Evolutionary conservation across 805 yeast genomes (phyloP), one percentile per base, ranked within the genome.

Genomic region (Starmerella etchellsii): DNA sequence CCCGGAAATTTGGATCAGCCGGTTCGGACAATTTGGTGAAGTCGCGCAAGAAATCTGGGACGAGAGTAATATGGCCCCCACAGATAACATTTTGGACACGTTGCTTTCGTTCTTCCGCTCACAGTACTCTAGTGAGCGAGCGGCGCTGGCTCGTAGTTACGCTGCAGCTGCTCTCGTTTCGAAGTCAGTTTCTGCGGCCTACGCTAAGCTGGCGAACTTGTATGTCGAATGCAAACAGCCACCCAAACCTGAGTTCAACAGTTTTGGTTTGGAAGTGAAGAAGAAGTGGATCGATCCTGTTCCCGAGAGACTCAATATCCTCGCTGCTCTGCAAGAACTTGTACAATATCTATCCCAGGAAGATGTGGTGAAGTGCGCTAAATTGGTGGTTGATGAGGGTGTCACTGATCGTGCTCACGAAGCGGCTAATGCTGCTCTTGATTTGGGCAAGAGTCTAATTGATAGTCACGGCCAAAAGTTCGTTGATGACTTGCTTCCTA

Each of bases 301-400:
- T 94, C 91, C 81, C 55, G 71, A 70, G 27, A 70, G 98, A 56
- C 74, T 87, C 47, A 93, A 95, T 23, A 66, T 78, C 43, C 94
- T 95, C 0, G 61, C 77, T 19, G 60, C 85, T 0, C 59, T 85
- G 40, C 71, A 72, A 46, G 66, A 70, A 31, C 59, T 79, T 26
- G 69, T 83, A 1, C 67, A 74, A 0, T 50, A 61, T 22, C 63
- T 76, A 24, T 54, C 55, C 4, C 49, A 49, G 8, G 43, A 39
- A 7, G 39, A 40, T 8, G 45, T 47, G 3, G 24, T 47, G 7
- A 34, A 26, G 10, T 50, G 54, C 11, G 53, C 62, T 2, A 55
- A 58, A 1, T 60, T 70, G 7, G 71, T 83, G 28, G 68, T 69
- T 11, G 55, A 59, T 23, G 69, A 70, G 34, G 81, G 88, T 1